Evolutionary conservation across 495 filamentous ascomycete genomes (phyloP), one percentile per base, ranked within the genome.

Genomic region (Xylaria acuta): DNA sequence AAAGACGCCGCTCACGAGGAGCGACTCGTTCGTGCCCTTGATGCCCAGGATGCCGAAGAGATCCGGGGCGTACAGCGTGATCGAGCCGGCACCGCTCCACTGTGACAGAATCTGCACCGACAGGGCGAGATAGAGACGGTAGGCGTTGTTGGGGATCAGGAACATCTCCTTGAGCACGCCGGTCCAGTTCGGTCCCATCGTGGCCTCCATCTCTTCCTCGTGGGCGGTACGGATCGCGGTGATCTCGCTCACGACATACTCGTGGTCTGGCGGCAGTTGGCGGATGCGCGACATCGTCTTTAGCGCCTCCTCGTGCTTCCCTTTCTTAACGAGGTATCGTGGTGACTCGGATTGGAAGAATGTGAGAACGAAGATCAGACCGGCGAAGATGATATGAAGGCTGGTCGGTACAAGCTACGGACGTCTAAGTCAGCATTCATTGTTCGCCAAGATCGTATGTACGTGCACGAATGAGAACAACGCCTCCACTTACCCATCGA

Each of bases 361-460:
- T 4, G 88, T 88, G 40, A 92, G 83, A 65, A 87, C 67, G 73
- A 91, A 86, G 76, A 93, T 90, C 27, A 93, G 79, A 0, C 88
- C 86, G 6, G 91, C 90, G 74, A 93, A 93, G 38, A 93, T 91
- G 80, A 94, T 87, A 70, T 94, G 91, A 30, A 92, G 79, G 72
- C 87, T 89, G 4, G 88, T 92, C 0, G 91, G 90, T n/a, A 90
- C 87, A 5, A 85, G 82, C 87, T 79, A 73, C 14, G 34, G 4
- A 20, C 22, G 25, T 27, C 11, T 4, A 3, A n/a, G 38, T 72
- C 47, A 72, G 49, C 51, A 36, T 22, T 5, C 16, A n/a, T 34
- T 20, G 20, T 25, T 14, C 27, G 36, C 25, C 67, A 65, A 67
- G 54, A 38, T 32, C 1, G 14, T n/a, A 22, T 30, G 16, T 20